Conservation (phyloP, 768 basidiomycete species). For the Mycena latifolia region DNA sequence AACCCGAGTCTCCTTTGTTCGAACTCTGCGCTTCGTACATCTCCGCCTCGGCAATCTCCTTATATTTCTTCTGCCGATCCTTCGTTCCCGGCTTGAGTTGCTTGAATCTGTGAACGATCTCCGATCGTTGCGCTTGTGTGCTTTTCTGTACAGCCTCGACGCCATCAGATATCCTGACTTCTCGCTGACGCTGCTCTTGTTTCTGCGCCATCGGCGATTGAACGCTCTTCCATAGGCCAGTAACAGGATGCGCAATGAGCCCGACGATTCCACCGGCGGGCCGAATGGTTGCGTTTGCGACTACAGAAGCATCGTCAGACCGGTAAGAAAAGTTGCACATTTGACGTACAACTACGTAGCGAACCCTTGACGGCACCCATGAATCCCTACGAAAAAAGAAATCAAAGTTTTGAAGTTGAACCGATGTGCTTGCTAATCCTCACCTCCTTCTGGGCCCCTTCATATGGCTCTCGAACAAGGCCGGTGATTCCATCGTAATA, state of each 20-base stretch:
- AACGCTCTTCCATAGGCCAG: constrained; percentile 53
- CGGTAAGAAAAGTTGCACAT: neutral
- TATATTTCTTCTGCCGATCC: constrained; percentile 50
- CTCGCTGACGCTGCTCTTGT: constrained; percentile 48
- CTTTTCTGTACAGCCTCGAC: constrained; percentile 49
- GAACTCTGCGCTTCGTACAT: constrained; percentile 38
- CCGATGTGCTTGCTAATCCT: neutral
- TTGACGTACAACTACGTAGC: constrained; percentile 47
- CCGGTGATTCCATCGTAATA: constrained; percentile 54
- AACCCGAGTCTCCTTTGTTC: neutral
- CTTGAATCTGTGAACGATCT: constrained; percentile 54
- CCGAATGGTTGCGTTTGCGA: constrained; percentile 46
- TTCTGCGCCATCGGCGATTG: constrained; percentile 45
- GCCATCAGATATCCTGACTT: constrained; percentile 56
- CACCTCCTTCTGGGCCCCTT: constrained; percentile 50
- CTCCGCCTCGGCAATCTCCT: constrained; percentile 47
- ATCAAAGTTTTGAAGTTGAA: neutral
- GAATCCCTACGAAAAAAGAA: constrained; percentile 41
- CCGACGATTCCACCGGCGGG: constrained; percentile 51
- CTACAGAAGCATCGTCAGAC: constrained; percentile 29
- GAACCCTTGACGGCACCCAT: constrained; percentile 51
- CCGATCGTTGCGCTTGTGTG: constrained; percentile 46
- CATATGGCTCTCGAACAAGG: constrained; percentile 46
- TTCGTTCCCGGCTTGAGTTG: constrained; percentile 44
- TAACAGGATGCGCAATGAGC: constrained; percentile 49